phyloP scores from a whole-genome alignment of 768 basidiomycete species.

The Tulasnella sp. region DNA sequence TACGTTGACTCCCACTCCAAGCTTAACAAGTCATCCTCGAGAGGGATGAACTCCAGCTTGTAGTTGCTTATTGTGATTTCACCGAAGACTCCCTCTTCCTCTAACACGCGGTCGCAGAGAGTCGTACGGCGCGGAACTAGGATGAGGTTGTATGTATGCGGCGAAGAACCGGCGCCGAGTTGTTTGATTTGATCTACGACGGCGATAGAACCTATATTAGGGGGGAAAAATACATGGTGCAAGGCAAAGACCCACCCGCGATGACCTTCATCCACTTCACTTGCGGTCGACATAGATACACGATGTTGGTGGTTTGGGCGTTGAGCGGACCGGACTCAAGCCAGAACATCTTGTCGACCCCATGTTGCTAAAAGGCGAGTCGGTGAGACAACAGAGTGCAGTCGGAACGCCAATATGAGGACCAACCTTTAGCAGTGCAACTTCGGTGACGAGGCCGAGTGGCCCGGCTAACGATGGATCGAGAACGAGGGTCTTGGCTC shows the following conservation, averaged over 20 bases:
- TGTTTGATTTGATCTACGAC: slow-evolving; percentile 80
- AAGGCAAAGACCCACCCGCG: slow-evolving; percentile 54
- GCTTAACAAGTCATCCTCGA: slow-evolving; percentile 89
- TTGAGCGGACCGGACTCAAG: slow-evolving; percentile 81
- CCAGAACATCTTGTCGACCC: slow-evolving; percentile 99
- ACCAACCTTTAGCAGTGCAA: slow-evolving; percentile 80
- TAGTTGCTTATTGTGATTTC: slow-evolving; percentile 81
- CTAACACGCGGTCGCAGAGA: slow-evolving; percentile 74
- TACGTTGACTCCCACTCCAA: slow-evolving; percentile 80
- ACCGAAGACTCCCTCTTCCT: slow-evolving; percentile 97
- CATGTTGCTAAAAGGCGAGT: slow-evolving; percentile 68
- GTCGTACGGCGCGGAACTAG: slow-evolving; percentile 47
- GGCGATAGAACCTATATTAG: background rate
- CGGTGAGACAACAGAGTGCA: background rate
- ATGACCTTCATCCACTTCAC: slow-evolving; percentile 83
- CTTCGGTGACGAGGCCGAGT: slow-evolving; percentile 89
- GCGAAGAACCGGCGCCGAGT: slow-evolving; percentile 51
- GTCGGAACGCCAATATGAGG: background rate
- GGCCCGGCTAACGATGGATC: slow-evolving; percentile 84
- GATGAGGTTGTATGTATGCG: slow-evolving; percentile 32
- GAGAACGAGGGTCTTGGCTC: slow-evolving; percentile 93
- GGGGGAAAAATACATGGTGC: background rate
- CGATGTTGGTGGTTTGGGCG: slow-evolving; percentile 76
- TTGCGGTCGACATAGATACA: slow-evolving; percentile 85
- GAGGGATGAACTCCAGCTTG: slow-evolving; percentile 86